phyloP scores from a whole-genome alignment of 768 basidiomycete genomes.

The Rhodotorula diobovata region DNA sequence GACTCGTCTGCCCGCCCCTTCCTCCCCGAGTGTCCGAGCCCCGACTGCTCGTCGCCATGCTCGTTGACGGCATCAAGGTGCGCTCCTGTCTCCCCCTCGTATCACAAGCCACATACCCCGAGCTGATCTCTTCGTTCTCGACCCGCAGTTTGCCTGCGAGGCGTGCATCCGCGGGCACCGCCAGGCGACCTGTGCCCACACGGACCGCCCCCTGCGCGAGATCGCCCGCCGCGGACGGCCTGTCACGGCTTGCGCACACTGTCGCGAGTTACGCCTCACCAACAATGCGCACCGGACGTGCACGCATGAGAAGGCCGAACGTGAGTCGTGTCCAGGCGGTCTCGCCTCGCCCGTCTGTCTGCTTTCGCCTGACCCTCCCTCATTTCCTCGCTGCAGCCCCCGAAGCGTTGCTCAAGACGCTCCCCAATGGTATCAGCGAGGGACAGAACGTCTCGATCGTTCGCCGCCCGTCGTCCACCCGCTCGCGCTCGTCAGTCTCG shows the following conservation, averaged over 20 bases:
- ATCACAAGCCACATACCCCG: rapidly evolving
- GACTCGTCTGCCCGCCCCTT: no score
- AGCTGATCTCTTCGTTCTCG: background rate
- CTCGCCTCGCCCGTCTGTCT: background rate
- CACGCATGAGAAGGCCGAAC: slow-evolving; percentile 4
- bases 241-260: slow-evolving; percentile 80
- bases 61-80: slow-evolving; percentile 33
- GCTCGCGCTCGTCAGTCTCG: slow-evolving; percentile 16
- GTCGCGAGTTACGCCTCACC: slow-evolving; percentile 73
- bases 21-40: background rate
- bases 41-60: no score
- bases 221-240: slow-evolving; percentile 91
- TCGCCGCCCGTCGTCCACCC: slow-evolving; percentile 9
- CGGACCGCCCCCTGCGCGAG: slow-evolving; percentile 82
- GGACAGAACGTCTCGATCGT: slow-evolving; percentile 9
- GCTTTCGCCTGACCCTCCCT: background rate
- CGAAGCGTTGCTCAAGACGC: slow-evolving; percentile 10
- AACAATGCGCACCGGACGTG: slow-evolving; percentile 47
- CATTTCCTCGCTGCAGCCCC: background rate
- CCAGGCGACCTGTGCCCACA: slow-evolving; percentile 79
- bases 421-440: slow-evolving; percentile 15
- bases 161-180: slow-evolving; percentile 93
- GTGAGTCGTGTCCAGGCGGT: background rate
- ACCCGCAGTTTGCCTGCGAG: slow-evolving; percentile 56
- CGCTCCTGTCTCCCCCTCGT: background rate